phyloP scores from a whole-genome alignment of 805 yeast genomes.

The Candida argentea region DNA sequence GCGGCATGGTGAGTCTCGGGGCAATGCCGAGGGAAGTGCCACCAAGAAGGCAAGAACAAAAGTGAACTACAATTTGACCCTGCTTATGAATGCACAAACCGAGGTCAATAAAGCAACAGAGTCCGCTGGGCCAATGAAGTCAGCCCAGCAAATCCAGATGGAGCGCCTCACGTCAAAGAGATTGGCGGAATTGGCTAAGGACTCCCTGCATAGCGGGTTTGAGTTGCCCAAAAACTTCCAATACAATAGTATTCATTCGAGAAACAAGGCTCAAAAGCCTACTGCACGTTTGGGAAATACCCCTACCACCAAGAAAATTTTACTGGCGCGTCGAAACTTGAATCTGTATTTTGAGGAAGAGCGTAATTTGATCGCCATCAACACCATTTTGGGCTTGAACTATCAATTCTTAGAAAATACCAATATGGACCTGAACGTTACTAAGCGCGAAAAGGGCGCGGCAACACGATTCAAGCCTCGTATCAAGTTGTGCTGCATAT shows the following conservation, averaged over 20 bases:
- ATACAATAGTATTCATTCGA: conserved; percentile 21
- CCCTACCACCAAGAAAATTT: conserved; percentile 31
- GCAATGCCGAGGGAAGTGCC: conserved; percentile 11
- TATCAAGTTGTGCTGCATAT: conserved; percentile 30
- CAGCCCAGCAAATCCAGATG: conserved; percentile 32
- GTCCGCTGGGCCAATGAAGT: conserved; percentile 26
- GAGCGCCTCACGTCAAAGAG: conserved; percentile 29
- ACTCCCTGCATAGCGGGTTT: conserved; percentile 19
- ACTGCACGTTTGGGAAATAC: conserved; percentile 30
- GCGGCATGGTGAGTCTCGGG: conserved; percentile 8
- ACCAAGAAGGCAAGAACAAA: conserved; percentile 28
- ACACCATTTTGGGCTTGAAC: conserved; percentile 30
- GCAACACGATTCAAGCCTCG: conserved; percentile 18
- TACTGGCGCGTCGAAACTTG: conserved; percentile 33
- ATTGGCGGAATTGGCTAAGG: conserved; percentile 24
- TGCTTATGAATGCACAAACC: conserved; percentile 32
- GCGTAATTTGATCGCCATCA: conserved; percentile 30
- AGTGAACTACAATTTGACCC: conserved; percentile 34
- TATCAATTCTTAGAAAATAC: conserved; percentile 31
- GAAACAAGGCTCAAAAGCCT: conserved; percentile 12
- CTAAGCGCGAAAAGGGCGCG: conserved; percentile 8
- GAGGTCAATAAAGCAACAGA: conserved; percentile 20
- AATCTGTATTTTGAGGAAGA: conserved; percentile 37
- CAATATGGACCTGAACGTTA: conserved; percentile 8
- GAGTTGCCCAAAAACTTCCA: conserved; percentile 33